These are phyloP conservation scores for Lophiotrema nucula DNA, from an alignment of 495 filamentous ascomycete genomes.

Conservation along the genomic window DNA sequence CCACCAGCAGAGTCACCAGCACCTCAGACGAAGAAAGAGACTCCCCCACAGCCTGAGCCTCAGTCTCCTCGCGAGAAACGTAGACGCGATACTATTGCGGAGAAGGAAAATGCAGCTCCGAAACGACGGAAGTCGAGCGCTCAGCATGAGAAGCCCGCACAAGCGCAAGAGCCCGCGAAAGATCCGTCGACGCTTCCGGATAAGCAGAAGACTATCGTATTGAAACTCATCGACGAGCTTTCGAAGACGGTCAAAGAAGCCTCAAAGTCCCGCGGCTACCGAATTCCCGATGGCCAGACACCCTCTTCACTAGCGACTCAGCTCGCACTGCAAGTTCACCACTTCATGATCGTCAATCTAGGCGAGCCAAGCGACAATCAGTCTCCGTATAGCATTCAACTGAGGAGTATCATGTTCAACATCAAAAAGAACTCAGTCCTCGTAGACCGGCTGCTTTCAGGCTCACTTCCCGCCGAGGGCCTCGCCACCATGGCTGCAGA, in stretches of 20 bases:
- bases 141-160: conserved; percentile 7
- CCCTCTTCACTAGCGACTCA: conserved; percentile 53
- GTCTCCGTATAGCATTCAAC: conserved; percentile 53
- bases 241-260: conserved; percentile 52
- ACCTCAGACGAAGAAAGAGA: too few relatives aligned
- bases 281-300: conserved; percentile 53
- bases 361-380: conserved; percentile 49
- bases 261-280: conserved; percentile 51
- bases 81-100: conserved; percentile 9
- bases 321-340: conserved; percentile 71
- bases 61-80: conserved; percentile 33
- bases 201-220: conserved; percentile 52
- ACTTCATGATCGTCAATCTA: conserved; percentile 59
- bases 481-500: conserved; percentile 81
- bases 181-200: conserved; percentile 35
- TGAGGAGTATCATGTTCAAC: conserved; percentile 71
- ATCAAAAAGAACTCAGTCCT: conserved; percentile 82
- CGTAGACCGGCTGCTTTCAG: conserved; percentile 68
- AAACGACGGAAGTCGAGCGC: conserved; percentile 38
- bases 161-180: background rate
- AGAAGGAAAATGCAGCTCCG: conserved; percentile 17
- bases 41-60: conserved; percentile 7
- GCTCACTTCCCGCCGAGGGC: conserved; percentile 64
- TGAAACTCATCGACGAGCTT: conserved; percentile 54
- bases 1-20: too few relatives aligned